Percentiles rank a stretch among this genome's conserved stretches.
These are phyloP conservation scores for Plectosphaerella cucumerina DNA, from an alignment of 2,329 filamentous ascomycete species.

Conservation along the genomic window DNA sequence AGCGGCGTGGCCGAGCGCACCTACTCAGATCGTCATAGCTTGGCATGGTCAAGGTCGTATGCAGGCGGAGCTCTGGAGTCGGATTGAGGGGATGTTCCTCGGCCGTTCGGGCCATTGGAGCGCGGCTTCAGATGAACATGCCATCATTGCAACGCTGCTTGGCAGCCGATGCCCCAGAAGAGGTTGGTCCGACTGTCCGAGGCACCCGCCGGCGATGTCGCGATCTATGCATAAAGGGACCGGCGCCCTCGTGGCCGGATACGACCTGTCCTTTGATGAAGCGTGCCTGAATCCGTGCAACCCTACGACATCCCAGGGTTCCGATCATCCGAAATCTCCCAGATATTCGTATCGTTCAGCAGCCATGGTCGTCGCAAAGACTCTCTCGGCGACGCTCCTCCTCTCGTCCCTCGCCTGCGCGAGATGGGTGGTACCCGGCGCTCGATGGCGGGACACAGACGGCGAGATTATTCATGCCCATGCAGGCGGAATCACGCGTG, in stretches of 20 bases:
- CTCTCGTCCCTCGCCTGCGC: constrained; percentile 20
- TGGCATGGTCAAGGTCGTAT: background rate
- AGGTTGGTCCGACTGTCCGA: too few species aligned
- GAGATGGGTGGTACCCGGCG: constrained; percentile 59
- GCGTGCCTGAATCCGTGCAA: too few species aligned
- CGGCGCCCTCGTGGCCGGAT: too few species aligned
- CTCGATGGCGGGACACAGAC: constrained; percentile 55
- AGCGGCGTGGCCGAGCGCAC: too few species aligned
- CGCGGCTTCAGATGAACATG: too few species aligned
- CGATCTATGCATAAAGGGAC: too few species aligned
- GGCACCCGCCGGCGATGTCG: too few species aligned
- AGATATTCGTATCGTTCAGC: background rate
- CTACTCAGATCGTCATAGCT: background rate
- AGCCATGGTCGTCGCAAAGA: constrained; percentile 10
- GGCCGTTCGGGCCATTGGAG: background rate
- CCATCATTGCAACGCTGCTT: too few species aligned
- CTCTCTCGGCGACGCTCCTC: constrained; percentile 6
- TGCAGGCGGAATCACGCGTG: constrained; percentile 51
- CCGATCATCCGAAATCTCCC: too few species aligned
- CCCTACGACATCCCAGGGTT: too few species aligned
- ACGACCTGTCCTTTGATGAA: too few species aligned
- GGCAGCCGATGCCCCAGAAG: too few species aligned
- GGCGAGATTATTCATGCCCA: constrained; percentile 59
- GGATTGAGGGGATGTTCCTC: background rate
- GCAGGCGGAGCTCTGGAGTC: background rate